Conservation (phyloP, 257 asterid genomes). For the Sherardia arvensis region DNA sequence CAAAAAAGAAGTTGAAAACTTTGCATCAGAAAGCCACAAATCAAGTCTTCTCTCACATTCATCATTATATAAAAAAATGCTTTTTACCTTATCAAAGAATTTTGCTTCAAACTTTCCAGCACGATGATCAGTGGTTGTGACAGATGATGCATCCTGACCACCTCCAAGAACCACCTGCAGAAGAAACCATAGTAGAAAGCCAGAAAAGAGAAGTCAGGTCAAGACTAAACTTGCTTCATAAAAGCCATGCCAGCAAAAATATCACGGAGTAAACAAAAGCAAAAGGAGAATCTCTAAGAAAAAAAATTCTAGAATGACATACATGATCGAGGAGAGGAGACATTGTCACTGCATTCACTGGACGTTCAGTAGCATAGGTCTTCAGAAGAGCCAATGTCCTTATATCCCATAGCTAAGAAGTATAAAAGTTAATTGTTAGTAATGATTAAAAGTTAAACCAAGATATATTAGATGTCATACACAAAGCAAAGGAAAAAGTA, state of each 20-base stretch:
- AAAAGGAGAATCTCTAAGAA: too few species aligned
- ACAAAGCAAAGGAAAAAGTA: too few species aligned
- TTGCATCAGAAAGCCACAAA: background rate
- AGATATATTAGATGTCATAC: too few species aligned
- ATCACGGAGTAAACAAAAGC: too few species aligned
- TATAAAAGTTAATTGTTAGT: too few species aligned
- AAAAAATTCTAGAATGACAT: conserved; percentile 32
- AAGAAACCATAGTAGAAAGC: conserved; percentile 26
- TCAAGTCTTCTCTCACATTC: background rate
- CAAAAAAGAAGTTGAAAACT: conserved; percentile 8
- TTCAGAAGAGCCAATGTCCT: conserved; percentile 68
- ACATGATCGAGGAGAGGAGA: conserved; percentile 91
- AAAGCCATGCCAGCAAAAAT: background rate
- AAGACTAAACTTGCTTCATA: too few species aligned
- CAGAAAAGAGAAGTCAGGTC: too few species aligned
- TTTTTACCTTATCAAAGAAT: conserved; percentile 78
- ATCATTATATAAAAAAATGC: background rate
- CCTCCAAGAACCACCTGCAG: conserved; percentile 88
- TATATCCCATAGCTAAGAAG: conserved; percentile 79
- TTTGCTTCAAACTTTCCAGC: conserved; percentile 95
- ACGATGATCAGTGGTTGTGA: conserved; percentile 84
- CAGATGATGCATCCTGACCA: conserved; percentile 89
- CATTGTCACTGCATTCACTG: conserved; percentile 90
- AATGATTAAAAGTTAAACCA: too few species aligned
- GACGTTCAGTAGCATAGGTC: conserved; percentile 67